Conservation (phyloP, 208 protist species). For the Leishmania tarentolae region DNA sequence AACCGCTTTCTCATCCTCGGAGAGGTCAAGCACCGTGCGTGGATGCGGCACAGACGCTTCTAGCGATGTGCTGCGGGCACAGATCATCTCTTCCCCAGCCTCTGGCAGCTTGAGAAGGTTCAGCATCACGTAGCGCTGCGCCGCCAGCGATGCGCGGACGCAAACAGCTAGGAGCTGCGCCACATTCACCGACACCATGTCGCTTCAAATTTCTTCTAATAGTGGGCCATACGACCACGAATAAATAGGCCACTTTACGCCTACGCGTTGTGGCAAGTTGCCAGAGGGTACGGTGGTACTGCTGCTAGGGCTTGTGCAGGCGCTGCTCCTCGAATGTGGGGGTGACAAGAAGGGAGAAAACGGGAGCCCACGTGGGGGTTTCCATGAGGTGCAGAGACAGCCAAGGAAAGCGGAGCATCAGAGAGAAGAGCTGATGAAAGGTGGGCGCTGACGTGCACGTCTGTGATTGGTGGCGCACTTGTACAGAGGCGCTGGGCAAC, state of each 20-base stretch:
- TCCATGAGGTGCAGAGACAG: no score
- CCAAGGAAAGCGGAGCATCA: no score
- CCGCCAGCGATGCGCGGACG: slow-evolving; percentile 36
- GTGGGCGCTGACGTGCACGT: background rate
- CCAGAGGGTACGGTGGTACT: background rate
- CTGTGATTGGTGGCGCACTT: background rate
- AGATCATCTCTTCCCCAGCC: slow-evolving; percentile 6
- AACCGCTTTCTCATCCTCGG: slow-evolving; percentile 3
- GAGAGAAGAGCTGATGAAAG: background rate
- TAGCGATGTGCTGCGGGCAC: background rate
- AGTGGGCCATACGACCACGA: background rate
- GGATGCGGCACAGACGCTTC: background rate
- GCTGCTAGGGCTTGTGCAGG: background rate
- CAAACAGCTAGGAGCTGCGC: slow-evolving; percentile 46
- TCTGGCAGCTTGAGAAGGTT: slow-evolving; percentile 34
- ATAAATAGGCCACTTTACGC: background rate
- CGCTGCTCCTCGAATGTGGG: no score
- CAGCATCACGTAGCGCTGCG: slow-evolving; percentile 57
- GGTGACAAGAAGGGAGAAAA: no score
- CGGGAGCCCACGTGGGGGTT: no score
- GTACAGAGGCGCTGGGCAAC: background rate
- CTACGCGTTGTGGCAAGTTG: background rate
- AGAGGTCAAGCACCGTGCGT: slow-evolving; percentile 41
- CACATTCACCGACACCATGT: slow-evolving; percentile 45
- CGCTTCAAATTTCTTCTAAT: background rate